Evolutionary conservation across 2,329 filamentous ascomycete genomes (phyloP), one percentile per base, ranked within the genome.

Genomic region (Trichoderma guizhouense): DNA sequence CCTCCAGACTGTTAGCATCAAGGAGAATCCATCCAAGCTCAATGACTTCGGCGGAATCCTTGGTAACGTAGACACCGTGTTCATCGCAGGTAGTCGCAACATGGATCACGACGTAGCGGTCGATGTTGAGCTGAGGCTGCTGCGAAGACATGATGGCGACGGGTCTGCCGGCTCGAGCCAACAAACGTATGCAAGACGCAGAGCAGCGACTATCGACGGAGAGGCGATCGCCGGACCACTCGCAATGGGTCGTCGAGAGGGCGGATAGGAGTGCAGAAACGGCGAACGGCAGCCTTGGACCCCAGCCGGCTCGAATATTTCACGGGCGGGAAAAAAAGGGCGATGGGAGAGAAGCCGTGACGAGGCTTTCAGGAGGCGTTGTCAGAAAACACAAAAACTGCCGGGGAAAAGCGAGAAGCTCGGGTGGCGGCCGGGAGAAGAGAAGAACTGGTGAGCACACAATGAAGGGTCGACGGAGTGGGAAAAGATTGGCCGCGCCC

Each of bases 31-130:
- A 99, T 75, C 95, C 96, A 81, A 99, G 89, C 88, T 99, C 96
- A 83, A 99, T 99, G 76, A 99, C 96, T 86, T 99, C 96, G 74
- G 96, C 96, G 72, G 96, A 98, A 84, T 99, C 96, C 85, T 98
- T 98, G 73, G 96, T 99, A 72, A 99, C 96, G 83, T 99, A 99
- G 76, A 99, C 96, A 74, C 96, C 96, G 84, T 99, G 96, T 83
- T 99, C 96, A 83, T 99, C 96, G 84, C 96, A 99, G 77, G 96
- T 99, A 43, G 96, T 99, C 75, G 96, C 96, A 80, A 98, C 95
- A 84, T 99, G 96, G 82, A 98, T 97, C 79, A 99, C 93, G 76
- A 98, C 92, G 84, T 97, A 99, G 82, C 95, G 93, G 86, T 99
- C 96, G 84, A 97, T 89, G 84, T 92, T 92, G 77, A 91, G 87